These are phyloP conservation scores for Hsuehochloa calcarea DNA, from an alignment of 176 grass and related monocot species.

Conservation along the genomic window DNA sequence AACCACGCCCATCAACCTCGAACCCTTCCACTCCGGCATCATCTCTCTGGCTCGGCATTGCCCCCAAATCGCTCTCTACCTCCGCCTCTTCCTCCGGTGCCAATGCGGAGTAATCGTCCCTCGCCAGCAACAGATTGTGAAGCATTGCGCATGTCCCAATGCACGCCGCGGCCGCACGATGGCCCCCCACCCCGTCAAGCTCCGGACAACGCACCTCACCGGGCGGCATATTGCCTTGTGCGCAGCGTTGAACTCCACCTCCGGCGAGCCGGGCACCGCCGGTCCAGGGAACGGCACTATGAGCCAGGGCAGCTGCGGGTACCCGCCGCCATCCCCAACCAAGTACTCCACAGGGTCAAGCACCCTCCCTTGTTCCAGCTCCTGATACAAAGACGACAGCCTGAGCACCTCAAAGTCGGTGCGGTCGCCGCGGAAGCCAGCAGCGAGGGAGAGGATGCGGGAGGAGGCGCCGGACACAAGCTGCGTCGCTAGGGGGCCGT, in stretches of 20 bases:
- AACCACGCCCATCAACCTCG: constrained; percentile 35
- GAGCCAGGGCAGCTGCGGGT: constrained; percentile 72
- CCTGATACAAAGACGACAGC: constrained; percentile 54
- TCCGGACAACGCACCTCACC: constrained; percentile 42
- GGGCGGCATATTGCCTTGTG: constrained; percentile 56
- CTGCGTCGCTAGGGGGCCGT: constrained; percentile 44
- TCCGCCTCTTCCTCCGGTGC: constrained; percentile 33
- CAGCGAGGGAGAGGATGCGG: constrained; percentile 54
- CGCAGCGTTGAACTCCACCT: constrained; percentile 52
- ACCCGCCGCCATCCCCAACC: constrained; percentile 39
- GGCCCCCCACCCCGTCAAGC: constrained; percentile 72
- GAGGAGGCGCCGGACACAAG: constrained; percentile 63
- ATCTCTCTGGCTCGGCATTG: constrained; percentile 20
- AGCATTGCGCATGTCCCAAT: constrained; percentile 78
- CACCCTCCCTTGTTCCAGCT: constrained; percentile 50
- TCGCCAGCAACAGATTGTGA: constrained; percentile 71
- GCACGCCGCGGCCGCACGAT: constrained; percentile 54
- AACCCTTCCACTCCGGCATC: constrained; percentile 16
- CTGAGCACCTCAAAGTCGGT: constrained; percentile 55
- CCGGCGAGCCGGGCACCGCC: constrained; percentile 20
- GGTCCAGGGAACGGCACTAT: constrained; percentile 55
- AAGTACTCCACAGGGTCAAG: constrained; percentile 55
- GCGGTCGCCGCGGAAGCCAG: constrained; percentile 64
- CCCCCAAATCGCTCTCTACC: neutral
- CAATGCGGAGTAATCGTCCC: constrained; percentile 72